These are phyloP conservation scores for Glycyrrhiza uralensis DNA, from an alignment of 306 rosid genomes.

Conservation along the genomic window DNA sequence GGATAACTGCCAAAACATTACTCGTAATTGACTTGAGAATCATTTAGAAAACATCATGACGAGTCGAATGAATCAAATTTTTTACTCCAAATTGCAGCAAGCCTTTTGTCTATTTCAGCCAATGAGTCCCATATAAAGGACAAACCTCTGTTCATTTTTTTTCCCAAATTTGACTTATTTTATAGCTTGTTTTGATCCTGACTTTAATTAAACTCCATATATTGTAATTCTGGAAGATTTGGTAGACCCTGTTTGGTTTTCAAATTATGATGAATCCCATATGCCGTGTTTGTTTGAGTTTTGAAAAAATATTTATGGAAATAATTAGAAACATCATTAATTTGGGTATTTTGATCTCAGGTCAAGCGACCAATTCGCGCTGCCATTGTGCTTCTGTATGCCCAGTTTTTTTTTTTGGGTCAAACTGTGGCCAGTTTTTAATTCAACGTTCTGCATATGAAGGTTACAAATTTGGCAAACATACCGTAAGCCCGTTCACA, in stretches of 20 bases:
- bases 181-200: neutral
- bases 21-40: neutral
- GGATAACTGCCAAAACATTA: neutral
- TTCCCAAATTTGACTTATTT: neutral
- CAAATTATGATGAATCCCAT: neutral
- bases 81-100: neutral
- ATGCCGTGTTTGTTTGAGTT: neutral
- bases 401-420: too few relatives aligned
- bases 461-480: neutral
- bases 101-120: too few relatives aligned
- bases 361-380: conserved; percentile 21
- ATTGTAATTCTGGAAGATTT: neutral
- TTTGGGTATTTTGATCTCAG: conserved; percentile 34
- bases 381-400: too few relatives aligned
- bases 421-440: neutral
- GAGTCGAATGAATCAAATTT: neutral
- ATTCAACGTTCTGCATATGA: conserved; percentile 3
- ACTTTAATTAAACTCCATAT: neutral
- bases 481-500: neutral
- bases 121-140: neutral
- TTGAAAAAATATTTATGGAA: neutral
- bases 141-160: neutral
- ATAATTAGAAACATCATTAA: neutral
- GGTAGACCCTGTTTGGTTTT: neutral
- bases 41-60: neutral